Evolutionary conservation across 495 filamentous ascomycete species (phyloP), one percentile per base, ranked within the genome.

Genomic region (Hypoxylon fragiforme): DNA sequence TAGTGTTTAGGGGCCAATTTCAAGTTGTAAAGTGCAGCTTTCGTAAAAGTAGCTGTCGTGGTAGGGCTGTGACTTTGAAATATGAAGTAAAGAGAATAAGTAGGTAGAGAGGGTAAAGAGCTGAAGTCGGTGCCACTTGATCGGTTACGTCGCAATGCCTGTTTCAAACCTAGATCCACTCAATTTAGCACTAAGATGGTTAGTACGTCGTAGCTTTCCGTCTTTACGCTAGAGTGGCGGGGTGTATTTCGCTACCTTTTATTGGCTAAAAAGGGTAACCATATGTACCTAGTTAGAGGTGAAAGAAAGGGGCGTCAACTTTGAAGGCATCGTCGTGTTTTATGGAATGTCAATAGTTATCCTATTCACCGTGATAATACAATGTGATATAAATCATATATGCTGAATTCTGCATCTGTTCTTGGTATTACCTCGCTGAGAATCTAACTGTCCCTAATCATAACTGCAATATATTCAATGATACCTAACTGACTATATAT

Each of bases 131-230:
- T 32, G 28, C 16, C 16, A 14, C 3, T 21, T 44, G 31, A 28
- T 28, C 51, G 24, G 46, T 62, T 50, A 53, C 58, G 58, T 57
- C 53, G 58, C 58, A 62, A 53, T 47, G 53, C 13, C 28, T 11
- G 53, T 52, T 62, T 62, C 52, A 44, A 57, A 53, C 47, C 39
- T 31, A 41, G 26, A 1, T 13, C 2, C 3, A 12, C 1, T n/a
- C n/a, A 18, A 11, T 21, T 43, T 62, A 62, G 16, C 21, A 16
- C 36, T 8, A 19, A 34, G 37, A 35, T 15, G 21, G 36, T 15
- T 32, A n/a, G n/a, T n/a, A n/a, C n/a, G n/a, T 48, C 36, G 43
- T 3, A 4, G 16, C 31, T 44, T 16, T 15, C 16, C 43, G 8
- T n/a, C 19, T 36, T n/a, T 12, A 18, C 9, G 2, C 4, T 30